These are phyloP conservation scores for Acrodontium crateriforme DNA, from an alignment of 2,329 filamentous ascomycete species.

Conservation along the genomic window DNA sequence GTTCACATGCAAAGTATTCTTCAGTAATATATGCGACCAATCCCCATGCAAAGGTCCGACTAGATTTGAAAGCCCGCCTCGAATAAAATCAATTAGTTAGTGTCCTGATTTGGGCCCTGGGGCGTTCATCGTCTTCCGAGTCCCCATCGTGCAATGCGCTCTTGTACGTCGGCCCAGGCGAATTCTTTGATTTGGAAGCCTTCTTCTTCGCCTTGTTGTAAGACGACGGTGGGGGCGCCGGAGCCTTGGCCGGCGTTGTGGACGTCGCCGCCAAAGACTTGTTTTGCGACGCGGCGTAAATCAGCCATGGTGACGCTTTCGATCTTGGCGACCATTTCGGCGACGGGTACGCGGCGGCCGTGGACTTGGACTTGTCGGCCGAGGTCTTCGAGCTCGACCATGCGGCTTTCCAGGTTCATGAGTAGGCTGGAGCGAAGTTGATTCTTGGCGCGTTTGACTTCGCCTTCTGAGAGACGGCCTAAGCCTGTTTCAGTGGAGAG, in stretches of 20 bases:
- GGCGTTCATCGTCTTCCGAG: conserved; percentile 51
- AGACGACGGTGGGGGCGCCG: conserved; percentile 81
- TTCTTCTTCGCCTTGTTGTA: conserved; percentile 77
- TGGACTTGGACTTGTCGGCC: conserved; percentile 95
- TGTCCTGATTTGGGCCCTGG: not conserved
- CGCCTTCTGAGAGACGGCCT: conserved; percentile 53
- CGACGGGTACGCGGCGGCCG: conserved; percentile 77
- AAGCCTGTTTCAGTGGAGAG: conserved; percentile 66
- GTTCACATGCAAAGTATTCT: no score
- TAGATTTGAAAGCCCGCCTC: no score
- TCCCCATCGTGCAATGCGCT: conserved; percentile 70
- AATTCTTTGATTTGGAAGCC: conserved; percentile 54
- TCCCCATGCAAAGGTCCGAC: no score
- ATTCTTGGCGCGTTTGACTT: conserved; percentile 92
- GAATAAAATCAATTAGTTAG: no score
- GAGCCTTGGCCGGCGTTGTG: conserved; percentile 63
- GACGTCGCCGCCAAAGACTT: conserved; percentile 65
- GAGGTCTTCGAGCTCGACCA: conserved; percentile 95
- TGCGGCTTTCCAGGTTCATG: conserved; percentile 94
- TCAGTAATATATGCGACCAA: no score
- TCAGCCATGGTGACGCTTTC: conserved; percentile 69
- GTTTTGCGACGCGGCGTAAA: conserved; percentile 63
- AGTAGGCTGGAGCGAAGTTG: conserved; percentile 78
- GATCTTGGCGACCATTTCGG: conserved; percentile 84
- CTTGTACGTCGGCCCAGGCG: conserved; percentile 81